Base-by-base conservation (phyloP, 148 eudicot species). In the Linanthus parryae region DNA sequence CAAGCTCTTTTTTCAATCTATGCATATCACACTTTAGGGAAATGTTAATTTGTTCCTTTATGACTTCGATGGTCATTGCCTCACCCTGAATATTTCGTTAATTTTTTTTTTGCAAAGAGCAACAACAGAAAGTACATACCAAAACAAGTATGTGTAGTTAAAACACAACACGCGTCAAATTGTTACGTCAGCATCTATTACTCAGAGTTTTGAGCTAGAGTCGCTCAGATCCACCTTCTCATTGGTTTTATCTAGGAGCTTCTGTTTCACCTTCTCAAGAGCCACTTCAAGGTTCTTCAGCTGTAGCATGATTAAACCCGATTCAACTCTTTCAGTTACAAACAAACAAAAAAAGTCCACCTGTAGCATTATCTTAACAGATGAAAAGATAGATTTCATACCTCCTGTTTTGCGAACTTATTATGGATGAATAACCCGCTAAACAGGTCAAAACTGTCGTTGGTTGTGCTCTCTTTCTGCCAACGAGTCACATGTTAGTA, bases 361-460 rank as follows among this genome's bases (percentile, higher is more conserved):
- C 30, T 23, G 37, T 16, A 30, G 50, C 49, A 8, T 21, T 14
- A 21, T 29, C 30, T 21, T 22, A 18, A 41, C 6, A 46, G 16
- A n/a, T 15, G 61, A 50, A 11, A 3, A 26, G 21, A 17, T 24
- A 21, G 55, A 38, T 8, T 7, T 16, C 18, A 1, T 61, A 76
- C 82, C 78, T 72, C 72, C 57, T 65, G 35, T 35, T 25, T 38
- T 15, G 78, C 77, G 17, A 64, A 72, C 52, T 64, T 68, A 48
- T 76, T 76, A 37, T 68, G 62, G 28, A 57, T 38, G 54, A 64
- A 77, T 46, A 77, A 44, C 41, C 87, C 87, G 18, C 72, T 58
- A 48, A 77, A 81, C 63, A 81, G 54, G 48, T 81, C 87, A 27
- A 77, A 81, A 61, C 87, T 81, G 52, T 77, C 73, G 15, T 41